A percentile compares a stretch with the other conserved stretches of the same genome.
Evolutionary conservation across 2,329 filamentous ascomycete genomes (phyloP).

Genomic region (Monosporascus sp.): DNA sequence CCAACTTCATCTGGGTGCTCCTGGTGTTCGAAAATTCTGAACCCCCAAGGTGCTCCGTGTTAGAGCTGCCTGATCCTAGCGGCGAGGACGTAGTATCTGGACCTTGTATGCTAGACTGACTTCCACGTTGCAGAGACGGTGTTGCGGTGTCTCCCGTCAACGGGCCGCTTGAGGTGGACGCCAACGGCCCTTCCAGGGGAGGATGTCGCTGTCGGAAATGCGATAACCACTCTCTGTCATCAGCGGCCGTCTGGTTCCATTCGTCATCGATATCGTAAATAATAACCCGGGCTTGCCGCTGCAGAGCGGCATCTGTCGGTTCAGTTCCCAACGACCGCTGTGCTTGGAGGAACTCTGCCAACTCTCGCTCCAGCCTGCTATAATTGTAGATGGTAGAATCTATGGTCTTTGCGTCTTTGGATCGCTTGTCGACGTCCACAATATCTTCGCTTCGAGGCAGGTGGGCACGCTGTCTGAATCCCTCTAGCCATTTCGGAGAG

Average conservation of each 20-base stretch:
- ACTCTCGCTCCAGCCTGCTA: conserved; percentile 48
- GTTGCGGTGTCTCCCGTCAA: conserved; percentile 2
- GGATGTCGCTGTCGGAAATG: conserved; percentile 45
- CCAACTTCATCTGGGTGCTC: conserved; percentile 16
- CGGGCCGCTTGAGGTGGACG: conserved; percentile 13
- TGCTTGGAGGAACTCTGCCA: conserved; percentile 45
- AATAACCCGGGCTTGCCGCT: conserved; percentile 52
- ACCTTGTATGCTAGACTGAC: neutral
- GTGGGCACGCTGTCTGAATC: conserved; percentile 51
- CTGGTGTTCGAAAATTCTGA: neutral
- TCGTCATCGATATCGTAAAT: conserved; percentile 58
- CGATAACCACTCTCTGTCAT: conserved; percentile 48
- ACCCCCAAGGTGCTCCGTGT: neutral
- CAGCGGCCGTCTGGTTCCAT: conserved; percentile 59
- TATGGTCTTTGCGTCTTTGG: conserved; percentile 48
- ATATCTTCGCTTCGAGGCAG: conserved; percentile 54
- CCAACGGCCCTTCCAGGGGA: conserved; percentile 16
- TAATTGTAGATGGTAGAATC: conserved; percentile 57
- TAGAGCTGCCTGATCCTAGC: conserved; percentile 5
- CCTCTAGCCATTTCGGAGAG: conserved; percentile 49
- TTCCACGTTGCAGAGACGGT: neutral
- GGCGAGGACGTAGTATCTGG: neutral
- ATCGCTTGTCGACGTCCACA: conserved; percentile 40
- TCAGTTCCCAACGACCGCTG: conserved; percentile 41
- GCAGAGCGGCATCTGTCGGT: conserved; percentile 49